Evolutionary conservation across 371 early-diverging fungal genomes (phyloP).

Genomic region (Mucor plumbeus): DNA sequence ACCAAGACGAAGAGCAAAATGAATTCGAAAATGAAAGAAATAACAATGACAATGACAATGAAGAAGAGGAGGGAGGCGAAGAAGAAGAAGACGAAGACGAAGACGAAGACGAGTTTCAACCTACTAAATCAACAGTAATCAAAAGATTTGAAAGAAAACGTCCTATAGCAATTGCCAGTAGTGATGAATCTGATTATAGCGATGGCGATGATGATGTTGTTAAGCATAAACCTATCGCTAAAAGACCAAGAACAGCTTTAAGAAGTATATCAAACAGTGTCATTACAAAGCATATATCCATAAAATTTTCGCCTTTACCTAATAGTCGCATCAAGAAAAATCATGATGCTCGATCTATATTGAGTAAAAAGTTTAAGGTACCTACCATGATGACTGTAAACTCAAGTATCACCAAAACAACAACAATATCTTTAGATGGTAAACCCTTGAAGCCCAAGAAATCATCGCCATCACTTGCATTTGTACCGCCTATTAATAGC

Average conservation of each 20-base stretch:
- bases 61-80: neutral
- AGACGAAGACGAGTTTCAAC: constrained; percentile 15
- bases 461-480: neutral
- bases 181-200: constrained; percentile 35
- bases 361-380: constrained; percentile 46
- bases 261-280: constrained; percentile 21
- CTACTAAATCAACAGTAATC: neutral
- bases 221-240: constrained; percentile 23
- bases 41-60: too few relatives aligned
- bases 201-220: neutral
- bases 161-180: neutral
- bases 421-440: neutral
- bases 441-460: constrained; percentile 3
- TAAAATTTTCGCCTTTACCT: constrained; percentile 19
- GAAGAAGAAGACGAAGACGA: neutral
- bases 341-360: constrained; percentile 37
- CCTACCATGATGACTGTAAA: constrained; percentile 27
- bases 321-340: constrained; percentile 31
- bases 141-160: neutral
- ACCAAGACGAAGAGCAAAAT: neutral
- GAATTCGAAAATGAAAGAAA: neutral
- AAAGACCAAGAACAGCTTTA: constrained; percentile 10
- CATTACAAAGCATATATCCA: neutral
- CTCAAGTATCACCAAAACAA: neutral
- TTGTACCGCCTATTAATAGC: neutral